Conservation (phyloP, 495 filamentous ascomycete species). For the Chaetomidium leptoderma region DNA sequence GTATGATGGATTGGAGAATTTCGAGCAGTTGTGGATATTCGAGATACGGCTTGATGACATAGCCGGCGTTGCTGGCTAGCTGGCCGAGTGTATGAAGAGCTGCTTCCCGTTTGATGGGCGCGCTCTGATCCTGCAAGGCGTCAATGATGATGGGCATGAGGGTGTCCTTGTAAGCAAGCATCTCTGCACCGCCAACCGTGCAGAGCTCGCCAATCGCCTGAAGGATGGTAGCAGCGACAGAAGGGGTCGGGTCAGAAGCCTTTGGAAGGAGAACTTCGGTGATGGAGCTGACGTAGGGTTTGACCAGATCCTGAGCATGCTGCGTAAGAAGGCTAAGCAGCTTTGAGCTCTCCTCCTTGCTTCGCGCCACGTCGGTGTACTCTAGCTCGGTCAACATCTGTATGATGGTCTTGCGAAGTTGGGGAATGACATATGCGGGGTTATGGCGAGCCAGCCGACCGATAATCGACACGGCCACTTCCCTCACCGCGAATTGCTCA, state of each 20-base stretch:
- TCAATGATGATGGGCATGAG: constrained; percentile 95
- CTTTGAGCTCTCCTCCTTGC: constrained; percentile 92
- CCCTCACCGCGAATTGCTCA: constrained; percentile 82
- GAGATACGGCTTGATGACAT: constrained; percentile 94
- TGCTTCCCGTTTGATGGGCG: constrained; percentile 80
- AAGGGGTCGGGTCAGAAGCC: constrained; percentile 72
- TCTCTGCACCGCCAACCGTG: constrained; percentile 85
- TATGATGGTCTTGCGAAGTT: constrained; percentile 86
- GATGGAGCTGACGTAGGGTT: constrained; percentile 94
- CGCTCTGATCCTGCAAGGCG: constrained; percentile 87
- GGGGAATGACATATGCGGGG: constrained; percentile 94
- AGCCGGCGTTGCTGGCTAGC: constrained; percentile 88
- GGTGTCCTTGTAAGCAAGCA: constrained; percentile 78
- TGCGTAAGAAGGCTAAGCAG: constrained; percentile 88
- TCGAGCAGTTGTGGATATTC: constrained; percentile 91
- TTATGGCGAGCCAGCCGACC: constrained; percentile 87
- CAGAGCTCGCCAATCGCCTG: constrained; percentile 90
- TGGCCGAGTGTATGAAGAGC: constrained; percentile 88
- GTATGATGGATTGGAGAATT: constrained; percentile 88
- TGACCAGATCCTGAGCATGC: constrained; percentile 84
- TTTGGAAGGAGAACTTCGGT: constrained; percentile 85
- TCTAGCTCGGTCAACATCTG: constrained; percentile 93
- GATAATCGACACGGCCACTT: constrained; percentile 93
- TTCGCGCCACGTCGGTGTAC: constrained; percentile 87
- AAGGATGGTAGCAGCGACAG: constrained; percentile 87